Evolutionary conservation across 306 rosid species (phyloP), one percentile per base, ranked within the genome.

Genomic region (Quillaja saponaria): DNA sequence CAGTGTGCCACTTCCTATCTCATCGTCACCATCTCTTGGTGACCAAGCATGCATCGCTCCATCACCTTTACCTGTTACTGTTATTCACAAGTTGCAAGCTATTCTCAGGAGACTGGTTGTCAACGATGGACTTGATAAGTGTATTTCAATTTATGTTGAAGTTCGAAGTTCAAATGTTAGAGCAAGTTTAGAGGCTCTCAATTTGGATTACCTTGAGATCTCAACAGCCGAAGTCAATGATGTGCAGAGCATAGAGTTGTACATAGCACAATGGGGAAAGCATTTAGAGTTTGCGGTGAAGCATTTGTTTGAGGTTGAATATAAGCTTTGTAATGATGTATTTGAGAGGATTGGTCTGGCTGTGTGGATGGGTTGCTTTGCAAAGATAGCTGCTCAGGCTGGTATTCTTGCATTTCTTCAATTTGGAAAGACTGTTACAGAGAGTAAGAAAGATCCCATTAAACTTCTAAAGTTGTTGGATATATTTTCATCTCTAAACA

Each of bases 211-310:
- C 72, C 94, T 94, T 57, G 97, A 87, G 81, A 85, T 89, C 44
- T 90, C 99, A 0, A 76, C 85, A 57, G 63, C 97, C 3, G 99
- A 94, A 67, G 90, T 90, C 74, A 94, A 94, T 79, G 91, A 94
- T 56, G 97, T 94, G 71, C 97, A 85, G 56, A 87, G 95, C 82
- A 89, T 94, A 34, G 99, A 89, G 63, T 97, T 81, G 46, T 83
- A 89, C 71, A 90, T 94, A 41, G 80, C 77, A 9, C 87, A 94
- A 59, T 94, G 99, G 99, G 99, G 99, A 42, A 94, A 68, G 77
- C 99, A 94, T 83, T 79, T 94, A 67, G 99, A 94, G 80, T 94
- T 94, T 82, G 97, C 99, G 0, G 99, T 94, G 81, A 94, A 94
- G 62, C 99, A 94, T 71, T 87, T 94, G 84, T 94, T 94, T 53